Percentiles rank a stretch among this genome's conserved stretches.
phyloP scores from a whole-genome alignment of 1,139 yeast genomes.

The Starmera stellimalicola region DNA sequence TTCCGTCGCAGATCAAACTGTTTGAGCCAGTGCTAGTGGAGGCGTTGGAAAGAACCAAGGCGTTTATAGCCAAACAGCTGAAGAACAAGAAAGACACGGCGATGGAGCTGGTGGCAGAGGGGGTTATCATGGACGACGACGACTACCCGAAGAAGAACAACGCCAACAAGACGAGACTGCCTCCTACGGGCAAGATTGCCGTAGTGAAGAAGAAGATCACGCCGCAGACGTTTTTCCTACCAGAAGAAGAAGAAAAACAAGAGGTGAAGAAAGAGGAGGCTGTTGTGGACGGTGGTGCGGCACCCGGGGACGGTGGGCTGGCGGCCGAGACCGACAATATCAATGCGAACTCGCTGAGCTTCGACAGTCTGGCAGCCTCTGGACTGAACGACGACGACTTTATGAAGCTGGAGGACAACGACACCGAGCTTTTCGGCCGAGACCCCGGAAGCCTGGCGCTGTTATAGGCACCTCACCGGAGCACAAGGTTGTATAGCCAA shows the following conservation, averaged over 20 bases:
- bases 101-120: slow-evolving; percentile 14
- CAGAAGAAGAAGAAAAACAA: slow-evolving; percentile 20
- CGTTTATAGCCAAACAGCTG: slow-evolving; percentile 33
- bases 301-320: neutral
- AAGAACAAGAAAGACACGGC: slow-evolving; percentile 44
- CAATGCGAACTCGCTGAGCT: no score
- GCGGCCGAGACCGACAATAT: neutral
- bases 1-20: slow-evolving; percentile 46
- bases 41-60: slow-evolving; percentile 43
- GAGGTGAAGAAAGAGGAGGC: neutral
- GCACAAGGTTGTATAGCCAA: no score
- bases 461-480: no score
- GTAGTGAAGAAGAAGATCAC: slow-evolving; percentile 56
- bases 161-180: slow-evolving; percentile 60
- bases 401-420: no score
- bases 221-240: slow-evolving; percentile 40
- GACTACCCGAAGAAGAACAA: slow-evolving; percentile 54
- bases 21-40: slow-evolving; percentile 49
- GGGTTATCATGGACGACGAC: slow-evolving; percentile 27
- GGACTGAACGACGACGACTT: no score
- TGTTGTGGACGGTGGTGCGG: neutral
- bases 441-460: no score
- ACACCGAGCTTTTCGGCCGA: no score
- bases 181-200: slow-evolving; percentile 87
- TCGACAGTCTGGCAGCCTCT: no score